Percentiles rank a stretch among this genome's conserved stretches.
Evolutionary conservation across 2,329 filamentous ascomycete genomes (phyloP).

Genomic region (Fusarium caatingaense): DNA sequence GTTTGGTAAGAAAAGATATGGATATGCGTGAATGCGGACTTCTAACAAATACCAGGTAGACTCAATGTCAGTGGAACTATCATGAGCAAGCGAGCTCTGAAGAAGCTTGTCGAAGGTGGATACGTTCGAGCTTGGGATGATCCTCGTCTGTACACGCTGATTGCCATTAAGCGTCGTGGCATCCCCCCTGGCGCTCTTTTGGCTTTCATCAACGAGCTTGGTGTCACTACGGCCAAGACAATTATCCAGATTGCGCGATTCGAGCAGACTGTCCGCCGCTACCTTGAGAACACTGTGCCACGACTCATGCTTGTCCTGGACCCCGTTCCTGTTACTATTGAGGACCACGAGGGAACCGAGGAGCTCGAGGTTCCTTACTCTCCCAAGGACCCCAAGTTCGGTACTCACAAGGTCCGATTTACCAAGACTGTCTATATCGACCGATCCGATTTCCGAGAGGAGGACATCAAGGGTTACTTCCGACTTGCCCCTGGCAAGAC

Average conservation of each 20-base stretch:
- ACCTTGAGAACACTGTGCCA: constrained; percentile 88
- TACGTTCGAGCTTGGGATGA: constrained; percentile 91
- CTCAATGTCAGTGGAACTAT: constrained; percentile 84
- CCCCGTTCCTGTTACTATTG: constrained; percentile 83
- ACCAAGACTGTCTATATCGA: constrained; percentile 89
- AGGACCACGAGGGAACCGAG: constrained; percentile 70
- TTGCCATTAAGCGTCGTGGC: constrained; percentile 84
- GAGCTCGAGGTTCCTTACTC: constrained; percentile 82
- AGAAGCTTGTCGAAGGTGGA: constrained; percentile 80
- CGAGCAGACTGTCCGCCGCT: constrained; percentile 84
- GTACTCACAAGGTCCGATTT: constrained; percentile 70
- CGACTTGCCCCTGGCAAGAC: constrained; percentile 81
- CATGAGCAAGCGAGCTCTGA: constrained; percentile 86
- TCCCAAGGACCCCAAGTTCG: constrained; percentile 79
- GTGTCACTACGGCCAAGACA: constrained; percentile 84
- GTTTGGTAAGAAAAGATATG: constrained; percentile 60
- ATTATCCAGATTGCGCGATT: constrained; percentile 86
- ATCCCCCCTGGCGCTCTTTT: constrained; percentile 89
- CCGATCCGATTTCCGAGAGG: constrained; percentile 80
- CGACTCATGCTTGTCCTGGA: constrained; percentile 91
- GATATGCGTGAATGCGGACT: too few relatives aligned
- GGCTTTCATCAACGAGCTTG: constrained; percentile 90
- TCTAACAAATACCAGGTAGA: constrained; percentile 43
- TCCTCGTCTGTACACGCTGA: constrained; percentile 87
- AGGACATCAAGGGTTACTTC: constrained; percentile 81